Evolutionary conservation across 2,329 filamentous ascomycete genomes (phyloP), one percentile per base, ranked within the genome.

Genomic region (Epichloe sp.): DNA sequence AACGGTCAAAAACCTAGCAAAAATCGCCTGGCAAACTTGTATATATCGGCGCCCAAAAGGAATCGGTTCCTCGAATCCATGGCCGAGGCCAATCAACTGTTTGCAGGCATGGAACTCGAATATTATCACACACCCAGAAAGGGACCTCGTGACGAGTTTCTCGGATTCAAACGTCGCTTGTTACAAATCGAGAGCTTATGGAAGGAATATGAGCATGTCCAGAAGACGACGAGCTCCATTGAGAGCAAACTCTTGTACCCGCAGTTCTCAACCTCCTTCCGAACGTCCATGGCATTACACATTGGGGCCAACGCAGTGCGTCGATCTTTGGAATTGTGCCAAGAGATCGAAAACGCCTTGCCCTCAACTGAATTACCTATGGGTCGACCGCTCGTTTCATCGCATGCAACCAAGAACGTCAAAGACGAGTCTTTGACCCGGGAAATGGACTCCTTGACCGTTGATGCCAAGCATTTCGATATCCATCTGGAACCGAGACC

Each of bases 241-340:
- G 65, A 69, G 52, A 66, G 62, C 52, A 66, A 65, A 52, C 55
- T 69, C 14, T 54, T 69, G 1, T 59, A 66, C n/a, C 51, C 59
- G 6, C 57, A 63, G 7, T 59, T 67, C 34, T 50, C 57, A n/a
- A 42, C 47, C 1, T 44, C 53, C 5, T 64, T 65, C n/a, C 62
- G 65, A n/a, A 34, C 40, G 7, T 59, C 60, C 10, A 62, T 67
- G 60, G 63, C 60, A 1, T 40, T 58, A 5, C 56, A 64, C 31
- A 58, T 67, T 50, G 58, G 57, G 15, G 51, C 53, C 5, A 44
- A 53, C 3, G 59, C 62, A 12, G 31, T 54, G 1, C 51, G 60
- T 40, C 54, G 51, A 47, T 57, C 60, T 5, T 12, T 56, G 17
- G 48, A 56, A 48, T 49, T 68, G 48, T 53, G 54, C 12, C 47